Percentiles rank a stretch among this genome's conserved stretches.
These are phyloP conservation scores for Lathyrus oleraceus DNA, from an alignment of 306 rosid genomes.

Conservation along the genomic window DNA sequence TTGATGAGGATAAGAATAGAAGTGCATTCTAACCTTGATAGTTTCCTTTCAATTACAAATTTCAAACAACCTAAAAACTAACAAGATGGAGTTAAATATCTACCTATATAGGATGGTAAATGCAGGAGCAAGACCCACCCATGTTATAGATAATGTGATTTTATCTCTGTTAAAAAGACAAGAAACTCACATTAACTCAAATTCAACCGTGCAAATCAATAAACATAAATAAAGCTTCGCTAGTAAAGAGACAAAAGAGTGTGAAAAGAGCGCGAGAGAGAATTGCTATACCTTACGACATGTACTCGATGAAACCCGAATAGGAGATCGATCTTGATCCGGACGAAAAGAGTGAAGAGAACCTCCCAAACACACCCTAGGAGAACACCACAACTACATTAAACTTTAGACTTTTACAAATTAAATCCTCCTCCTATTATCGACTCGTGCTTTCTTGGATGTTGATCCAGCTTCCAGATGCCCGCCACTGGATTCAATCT, in stretches of 20 bases:
- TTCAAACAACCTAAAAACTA: not conserved
- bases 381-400: constrained; percentile 14
- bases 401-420: constrained; percentile 1
- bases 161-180: not conserved
- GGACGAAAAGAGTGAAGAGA: not conserved
- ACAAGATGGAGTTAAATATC: not conserved
- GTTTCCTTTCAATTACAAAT: not conserved
- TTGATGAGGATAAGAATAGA: not conserved
- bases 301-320: not conserved
- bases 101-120: not conserved
- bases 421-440: constrained; percentile 84
- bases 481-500: constrained; percentile 71
- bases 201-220: not conserved
- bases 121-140: not conserved
- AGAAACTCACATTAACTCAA: not conserved
- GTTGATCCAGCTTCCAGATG: constrained; percentile 52
- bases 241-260: not conserved
- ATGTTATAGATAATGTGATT: not conserved
- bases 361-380: not conserved
- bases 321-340: not conserved
- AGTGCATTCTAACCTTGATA: not conserved
- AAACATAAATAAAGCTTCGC: not conserved
- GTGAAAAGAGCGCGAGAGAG: not conserved
- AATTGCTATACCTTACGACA: not conserved
- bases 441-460: constrained; percentile 67